Evolutionary conservation across 2,329 filamentous ascomycete genomes (phyloP).

Genomic region (Colletotrichum karsti): DNA sequence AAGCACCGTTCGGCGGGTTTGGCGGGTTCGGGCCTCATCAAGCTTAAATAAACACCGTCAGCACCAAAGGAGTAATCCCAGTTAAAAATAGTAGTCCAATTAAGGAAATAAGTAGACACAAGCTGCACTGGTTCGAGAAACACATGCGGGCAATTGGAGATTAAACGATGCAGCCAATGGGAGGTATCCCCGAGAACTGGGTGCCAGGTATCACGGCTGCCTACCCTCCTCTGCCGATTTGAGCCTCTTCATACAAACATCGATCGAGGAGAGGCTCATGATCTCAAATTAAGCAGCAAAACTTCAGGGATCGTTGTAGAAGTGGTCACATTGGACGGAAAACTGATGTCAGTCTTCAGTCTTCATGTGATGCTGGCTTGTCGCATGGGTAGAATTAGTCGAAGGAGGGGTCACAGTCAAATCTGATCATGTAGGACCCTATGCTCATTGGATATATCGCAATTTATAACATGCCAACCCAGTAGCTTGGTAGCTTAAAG

Average conservation of each 20-base stretch:
- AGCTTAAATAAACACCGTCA: neutral
- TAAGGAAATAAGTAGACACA: neutral
- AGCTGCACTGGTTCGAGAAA: neutral
- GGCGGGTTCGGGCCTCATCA: neutral
- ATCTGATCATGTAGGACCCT: neutral
- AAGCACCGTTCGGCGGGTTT: too few species aligned
- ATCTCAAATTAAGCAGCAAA: neutral
- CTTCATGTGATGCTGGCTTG: neutral
- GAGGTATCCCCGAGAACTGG: neutral
- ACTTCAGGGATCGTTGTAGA: neutral
- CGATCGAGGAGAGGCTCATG: neutral
- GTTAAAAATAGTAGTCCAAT: neutral
- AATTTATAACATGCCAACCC: neutral
- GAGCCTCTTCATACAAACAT: constrained; percentile 1
- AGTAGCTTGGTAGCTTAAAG: neutral
- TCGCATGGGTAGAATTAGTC: too few species aligned
- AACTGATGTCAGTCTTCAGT: neutral
- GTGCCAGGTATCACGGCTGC: neutral
- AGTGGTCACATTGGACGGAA: neutral
- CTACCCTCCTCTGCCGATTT: constrained; percentile 1
- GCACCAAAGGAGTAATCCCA: neutral
- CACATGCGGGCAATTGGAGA: neutral
- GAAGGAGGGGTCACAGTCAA: too few species aligned
- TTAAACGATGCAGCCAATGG: neutral
- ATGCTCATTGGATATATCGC: neutral